Base-by-base conservation (phyloP, 139 green algal genomes). In the Coccomyxa sp. region DNA sequence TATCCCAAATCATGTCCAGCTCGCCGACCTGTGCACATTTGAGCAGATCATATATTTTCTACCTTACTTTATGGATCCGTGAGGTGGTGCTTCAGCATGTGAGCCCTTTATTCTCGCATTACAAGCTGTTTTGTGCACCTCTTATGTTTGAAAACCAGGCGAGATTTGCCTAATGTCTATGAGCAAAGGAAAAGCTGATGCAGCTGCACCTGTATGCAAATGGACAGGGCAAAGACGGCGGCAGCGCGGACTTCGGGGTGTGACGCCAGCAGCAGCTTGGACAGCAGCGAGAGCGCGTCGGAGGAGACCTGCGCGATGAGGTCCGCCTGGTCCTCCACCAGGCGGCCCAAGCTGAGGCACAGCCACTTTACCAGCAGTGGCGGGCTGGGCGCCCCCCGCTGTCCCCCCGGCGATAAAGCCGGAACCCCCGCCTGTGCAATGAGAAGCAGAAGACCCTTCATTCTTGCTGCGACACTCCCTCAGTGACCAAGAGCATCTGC, bases 281-380 rank as follows among this genome's bases (percentile, higher is more conserved):
- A 76, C 31, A 92, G 71, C 79, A 92, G 83, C 67, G 78, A 16
- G 81, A 92, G 71, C 45, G 90, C 88, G 79, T 86, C 79, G 25
- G 81, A 81, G 0, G 85, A 83, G 14, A 92, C 75, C 84, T 87
- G 84, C 84, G 81, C 30, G 4, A 71, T 21, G 63, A 71, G 63
- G 18, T 89, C 84, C 31, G 85, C 79, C 38, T 84, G 63, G 58
- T 88, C 85, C 76, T 97, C 92, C 78, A 90, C 95, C 75, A 99
- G 89, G 85, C 98, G 98, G 28, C 94, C 96, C 27, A 98, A 82
- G 80, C 91, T 95, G 31, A 99, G 88, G 85, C 93, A 95, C 58
- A 98, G 88, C 97, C 97, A 99, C 81, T 96, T 95, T 58, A 95
- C 88, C 80, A 99, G 91, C 77, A 98, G 86, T 15, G 79, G 63